Percentiles rank a stretch among this genome's conserved stretches.
phyloP scores from a whole-genome alignment of 495 filamentous ascomycete genomes.

The Xylaria castorea region DNA sequence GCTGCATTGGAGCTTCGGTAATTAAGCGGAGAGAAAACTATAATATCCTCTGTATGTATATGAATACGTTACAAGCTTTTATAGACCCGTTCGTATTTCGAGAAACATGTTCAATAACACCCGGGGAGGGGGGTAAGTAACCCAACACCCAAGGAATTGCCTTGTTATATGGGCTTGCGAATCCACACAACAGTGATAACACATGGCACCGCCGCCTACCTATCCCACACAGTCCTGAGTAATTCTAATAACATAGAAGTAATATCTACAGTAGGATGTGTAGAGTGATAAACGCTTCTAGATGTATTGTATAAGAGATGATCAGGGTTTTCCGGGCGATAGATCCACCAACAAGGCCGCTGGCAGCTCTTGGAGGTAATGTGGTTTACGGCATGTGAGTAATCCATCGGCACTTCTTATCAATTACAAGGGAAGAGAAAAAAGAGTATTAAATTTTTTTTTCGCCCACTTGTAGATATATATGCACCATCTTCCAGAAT shows the following conservation, averaged over 20 bases:
- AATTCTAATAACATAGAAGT: not conserved
- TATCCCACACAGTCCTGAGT: not conserved
- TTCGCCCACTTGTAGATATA: not conserved
- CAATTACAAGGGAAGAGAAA: not conserved
- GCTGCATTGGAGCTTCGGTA: too few species aligned
- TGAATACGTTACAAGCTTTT: too few species aligned
- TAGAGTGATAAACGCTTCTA: not conserved
- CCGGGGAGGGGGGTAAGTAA: not conserved
- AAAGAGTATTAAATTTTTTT: not conserved
- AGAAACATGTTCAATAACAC: too few species aligned
- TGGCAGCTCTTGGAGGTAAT: not conserved
- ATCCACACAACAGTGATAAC: not conserved
- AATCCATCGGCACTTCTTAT: not conserved
- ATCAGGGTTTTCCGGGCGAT: not conserved
- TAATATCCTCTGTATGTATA: too few species aligned
- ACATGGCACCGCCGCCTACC: not conserved
- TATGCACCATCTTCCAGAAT: not conserved
- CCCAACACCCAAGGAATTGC: not conserved
- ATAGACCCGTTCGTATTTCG: not conserved
- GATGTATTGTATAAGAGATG: not conserved
- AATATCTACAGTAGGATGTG: not conserved
- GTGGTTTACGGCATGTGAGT: not conserved
- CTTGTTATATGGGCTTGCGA: not conserved
- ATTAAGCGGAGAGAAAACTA: too few species aligned
- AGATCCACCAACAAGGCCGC: not conserved